Base-by-base conservation (phyloP, 345 rosid genomes). In the Angophora floribunda region DNA sequence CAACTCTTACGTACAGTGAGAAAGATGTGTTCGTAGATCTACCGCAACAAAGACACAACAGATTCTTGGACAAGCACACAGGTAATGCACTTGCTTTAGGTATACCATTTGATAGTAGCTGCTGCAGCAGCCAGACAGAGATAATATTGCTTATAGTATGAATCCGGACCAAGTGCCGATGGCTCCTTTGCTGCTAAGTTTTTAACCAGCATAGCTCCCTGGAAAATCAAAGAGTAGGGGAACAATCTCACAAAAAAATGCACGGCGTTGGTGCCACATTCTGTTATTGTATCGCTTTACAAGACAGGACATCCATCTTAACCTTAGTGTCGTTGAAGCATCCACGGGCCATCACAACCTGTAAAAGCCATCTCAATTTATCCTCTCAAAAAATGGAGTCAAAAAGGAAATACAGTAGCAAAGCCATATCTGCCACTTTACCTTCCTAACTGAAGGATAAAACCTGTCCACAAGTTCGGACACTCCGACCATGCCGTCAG, bases 311-410 rank as follows among this genome's bases (percentile, higher is more conserved):
- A 65, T 51, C 14, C 1, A 41, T 75, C 26, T 41, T 75, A 90
- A 98, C 99, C 99, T 96, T 98, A 57, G 99, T 98, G 91, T 98
- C 99, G 89, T 97, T 98, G 87, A 97, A 98, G 93, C 98, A 96
- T 86, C 98, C 95, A 78, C 99, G 98, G 44, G 96, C 94, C 93
- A 96, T 91, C 85, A 95, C 96, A 89, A 94, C 96, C 99, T 98
- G 92, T 85, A 91, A 85, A 89, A 90, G 90, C 67, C 52, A 84
- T 16, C n/a, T 52, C 19, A 75, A 86, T 85, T 30, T 67, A 88
- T 87, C 45, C 36, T 41, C 51, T 61, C 53, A 87, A 21, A 86
- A 13, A 19, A 21, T 86, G 51, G 36, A 61, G 44, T 63, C 49
- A 45, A 86, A 86, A 45, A n/a, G 51, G 19, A 51, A 59, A 51